Conservation (phyloP, 192 early-diverging fungal genomes). For the Mycoemilia scoparia region DNA sequence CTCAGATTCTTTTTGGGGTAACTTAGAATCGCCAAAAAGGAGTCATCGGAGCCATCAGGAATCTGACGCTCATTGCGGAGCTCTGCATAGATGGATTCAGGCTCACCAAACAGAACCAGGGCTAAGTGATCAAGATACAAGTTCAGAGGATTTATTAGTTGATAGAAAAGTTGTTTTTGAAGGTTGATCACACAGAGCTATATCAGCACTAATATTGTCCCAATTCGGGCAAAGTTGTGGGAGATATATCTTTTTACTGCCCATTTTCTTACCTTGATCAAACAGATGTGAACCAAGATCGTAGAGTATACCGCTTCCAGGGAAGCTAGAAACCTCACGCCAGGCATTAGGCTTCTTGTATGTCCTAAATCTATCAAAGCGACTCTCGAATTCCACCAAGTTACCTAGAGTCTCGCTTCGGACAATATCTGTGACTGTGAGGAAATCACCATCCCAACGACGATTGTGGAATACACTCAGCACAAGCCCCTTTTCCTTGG, state of each 20-base stretch:
- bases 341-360: conserved; percentile 44
- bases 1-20: conserved; percentile 36
- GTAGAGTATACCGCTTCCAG: conserved; percentile 54
- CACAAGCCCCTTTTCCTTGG: conserved; percentile 35
- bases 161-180: too few relatives aligned
- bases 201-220: too few relatives aligned
- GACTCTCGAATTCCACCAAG: conserved; percentile 51
- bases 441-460: conserved; percentile 67
- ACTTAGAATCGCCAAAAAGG: conserved; percentile 42
- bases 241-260: not conserved
- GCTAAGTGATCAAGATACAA: conserved; percentile 18
- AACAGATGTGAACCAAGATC: conserved; percentile 49
- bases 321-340: conserved; percentile 38
- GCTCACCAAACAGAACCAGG: conserved; percentile 44
- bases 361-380: conserved; percentile 56
- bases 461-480: conserved; percentile 62
- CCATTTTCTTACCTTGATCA: conserved; percentile 32
- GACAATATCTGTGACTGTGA: conserved; percentile 46
- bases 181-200: too few relatives aligned
- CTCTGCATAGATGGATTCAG: conserved; percentile 36
- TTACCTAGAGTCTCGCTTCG: conserved; percentile 33
- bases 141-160: too few relatives aligned
- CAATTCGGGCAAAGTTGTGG: too few relatives aligned
- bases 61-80: conserved; percentile 50
- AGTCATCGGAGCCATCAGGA: conserved; percentile 31